These are phyloP conservation scores for Podila epigama DNA, from an alignment of 192 early-diverging fungal species.

Conservation along the genomic window DNA sequence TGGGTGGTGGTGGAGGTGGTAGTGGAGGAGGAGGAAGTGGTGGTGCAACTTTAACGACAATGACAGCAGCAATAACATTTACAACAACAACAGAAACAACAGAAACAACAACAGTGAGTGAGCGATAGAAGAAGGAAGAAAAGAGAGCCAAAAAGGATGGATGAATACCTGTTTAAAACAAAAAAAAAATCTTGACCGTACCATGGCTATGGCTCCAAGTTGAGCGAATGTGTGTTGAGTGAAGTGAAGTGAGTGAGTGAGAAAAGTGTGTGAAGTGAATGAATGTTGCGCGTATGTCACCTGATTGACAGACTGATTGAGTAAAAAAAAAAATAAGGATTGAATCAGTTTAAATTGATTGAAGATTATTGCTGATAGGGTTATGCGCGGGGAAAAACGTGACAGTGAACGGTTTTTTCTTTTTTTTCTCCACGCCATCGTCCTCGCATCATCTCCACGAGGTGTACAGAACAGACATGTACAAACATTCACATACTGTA, in stretches of 20 bases:
- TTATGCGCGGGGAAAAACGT: neutral
- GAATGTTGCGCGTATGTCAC: neutral
- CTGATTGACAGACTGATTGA: too few relatives aligned
- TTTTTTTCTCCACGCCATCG: too few relatives aligned
- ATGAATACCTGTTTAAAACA: neutral
- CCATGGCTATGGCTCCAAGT: neutral
- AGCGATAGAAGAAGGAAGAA: too few relatives aligned
- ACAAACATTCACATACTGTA: too few relatives aligned
- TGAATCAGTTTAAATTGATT: neutral
- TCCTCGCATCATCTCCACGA: too few relatives aligned
- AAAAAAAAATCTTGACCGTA: neutral
- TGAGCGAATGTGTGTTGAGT: neutral
- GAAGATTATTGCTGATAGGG: neutral
- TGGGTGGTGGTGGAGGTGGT: too few relatives aligned
- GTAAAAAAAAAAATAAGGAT: neutral
- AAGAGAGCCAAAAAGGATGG: neutral
- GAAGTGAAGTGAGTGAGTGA: neutral
- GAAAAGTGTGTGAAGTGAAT: neutral
- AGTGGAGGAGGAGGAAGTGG: too few relatives aligned
- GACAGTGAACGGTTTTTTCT: neutral
- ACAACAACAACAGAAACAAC: too few relatives aligned
- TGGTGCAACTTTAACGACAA: too few relatives aligned
- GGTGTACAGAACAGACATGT: too few relatives aligned
- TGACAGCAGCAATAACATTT: too few relatives aligned
- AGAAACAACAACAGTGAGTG: too few relatives aligned